Percentiles rank a stretch among this genome's conserved stretches.
Conservation (phyloP, 139 green algal species). For the Diplosphaera chodatii region DNA sequence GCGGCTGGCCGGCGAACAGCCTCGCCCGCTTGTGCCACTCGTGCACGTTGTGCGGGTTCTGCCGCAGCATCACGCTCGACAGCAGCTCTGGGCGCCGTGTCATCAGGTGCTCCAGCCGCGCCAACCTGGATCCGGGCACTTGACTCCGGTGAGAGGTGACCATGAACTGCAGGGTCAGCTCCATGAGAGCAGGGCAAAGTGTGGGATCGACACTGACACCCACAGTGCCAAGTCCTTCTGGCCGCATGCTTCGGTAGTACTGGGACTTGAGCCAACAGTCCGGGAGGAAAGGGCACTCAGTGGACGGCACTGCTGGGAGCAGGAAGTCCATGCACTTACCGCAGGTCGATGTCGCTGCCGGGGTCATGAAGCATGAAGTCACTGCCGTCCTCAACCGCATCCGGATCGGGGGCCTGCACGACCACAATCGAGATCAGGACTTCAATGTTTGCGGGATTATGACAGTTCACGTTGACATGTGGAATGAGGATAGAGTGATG, state of each 20-base stretch:
- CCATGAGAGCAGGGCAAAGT: no score
- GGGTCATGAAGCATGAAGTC: constrained; percentile 80
- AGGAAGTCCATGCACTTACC: constrained; percentile 24
- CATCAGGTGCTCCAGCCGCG: constrained; percentile 81
- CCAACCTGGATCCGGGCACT: constrained; percentile 49
- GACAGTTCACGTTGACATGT: no score
- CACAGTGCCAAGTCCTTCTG: no score
- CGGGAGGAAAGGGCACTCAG: no score
- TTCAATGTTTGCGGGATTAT: no score
- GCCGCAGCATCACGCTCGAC: constrained; percentile 85
- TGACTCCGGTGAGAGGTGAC: no score
- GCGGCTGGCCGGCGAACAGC: constrained; percentile 83
- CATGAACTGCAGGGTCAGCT: no score
- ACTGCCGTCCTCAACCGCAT: constrained; percentile 24
- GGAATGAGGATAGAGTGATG: no score
- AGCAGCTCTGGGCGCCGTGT: constrained; percentile 84
- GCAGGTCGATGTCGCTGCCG: constrained; percentile 86
- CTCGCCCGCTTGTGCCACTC: constrained; percentile 94
- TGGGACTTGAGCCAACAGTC: no score
- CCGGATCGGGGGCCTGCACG: constrained; percentile 34
- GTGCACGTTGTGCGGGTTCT: constrained; percentile 97
- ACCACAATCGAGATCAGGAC: no score
- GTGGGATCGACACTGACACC: no score
- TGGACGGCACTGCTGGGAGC: background rate
- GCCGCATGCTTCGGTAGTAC: no score